These are phyloP conservation scores for Avicennia marina DNA, from an alignment of 257 asterid species.

Conservation along the genomic window DNA sequence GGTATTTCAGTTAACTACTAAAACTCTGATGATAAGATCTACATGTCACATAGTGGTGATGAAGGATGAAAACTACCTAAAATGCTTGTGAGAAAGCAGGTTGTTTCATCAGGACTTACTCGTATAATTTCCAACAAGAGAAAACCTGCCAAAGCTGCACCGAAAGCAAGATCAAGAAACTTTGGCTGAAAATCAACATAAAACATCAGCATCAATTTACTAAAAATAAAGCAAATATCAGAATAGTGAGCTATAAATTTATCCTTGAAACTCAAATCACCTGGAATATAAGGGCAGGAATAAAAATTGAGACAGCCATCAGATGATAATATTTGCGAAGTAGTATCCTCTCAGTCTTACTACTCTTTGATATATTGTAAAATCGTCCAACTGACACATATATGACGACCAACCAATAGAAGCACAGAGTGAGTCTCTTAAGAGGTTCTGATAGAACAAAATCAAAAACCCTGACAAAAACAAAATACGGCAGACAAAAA, in stretches of 20 bases:
- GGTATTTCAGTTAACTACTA: not conserved
- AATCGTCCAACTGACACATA: constrained; percentile 61
- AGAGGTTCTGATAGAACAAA: constrained; percentile 79
- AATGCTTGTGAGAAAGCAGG: not conserved
- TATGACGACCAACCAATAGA: constrained; percentile 76
- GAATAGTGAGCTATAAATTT: not conserved
- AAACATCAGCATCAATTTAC: constrained; percentile 28
- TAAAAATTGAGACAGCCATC: constrained; percentile 48
- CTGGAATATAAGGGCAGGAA: constrained; percentile 16
- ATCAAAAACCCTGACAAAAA: constrained; percentile 57
- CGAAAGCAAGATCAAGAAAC: constrained; percentile 53
- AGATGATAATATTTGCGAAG: constrained; percentile 97
- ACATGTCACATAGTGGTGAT: not conserved
- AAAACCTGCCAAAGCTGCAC: constrained; percentile 91
- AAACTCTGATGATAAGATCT: constrained; percentile 1
- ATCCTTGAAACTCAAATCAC: not conserved
- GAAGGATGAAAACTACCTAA: not conserved
- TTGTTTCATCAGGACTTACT: constrained; percentile 45
- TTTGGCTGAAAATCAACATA: constrained; percentile 18
- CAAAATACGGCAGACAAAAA: constrained; percentile 2
- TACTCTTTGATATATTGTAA: constrained; percentile 72
- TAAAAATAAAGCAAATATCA: constrained; percentile 23
- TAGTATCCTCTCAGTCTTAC: constrained; percentile 87
- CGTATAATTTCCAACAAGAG: constrained; percentile 82
- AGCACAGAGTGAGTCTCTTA: constrained; percentile 67